Percentiles rank a stretch among this genome's conserved stretches.
These are phyloP conservation scores for Trametes maxima DNA, from an alignment of 768 basidiomycete genomes.

Conservation along the genomic window DNA sequence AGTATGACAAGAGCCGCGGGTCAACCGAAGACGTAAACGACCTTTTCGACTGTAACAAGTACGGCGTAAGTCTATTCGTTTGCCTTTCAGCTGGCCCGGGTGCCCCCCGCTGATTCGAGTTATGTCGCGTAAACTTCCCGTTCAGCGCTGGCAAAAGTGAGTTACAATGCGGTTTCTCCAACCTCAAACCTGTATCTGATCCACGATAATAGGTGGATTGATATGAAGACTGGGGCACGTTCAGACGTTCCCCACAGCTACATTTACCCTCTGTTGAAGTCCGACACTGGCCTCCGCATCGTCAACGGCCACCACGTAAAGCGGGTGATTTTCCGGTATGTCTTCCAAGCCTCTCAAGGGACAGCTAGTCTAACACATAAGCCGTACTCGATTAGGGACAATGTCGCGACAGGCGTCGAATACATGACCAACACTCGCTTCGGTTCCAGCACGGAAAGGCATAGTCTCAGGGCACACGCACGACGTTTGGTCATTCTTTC, in stretches of 20 bases:
- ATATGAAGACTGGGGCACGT: slow-evolving; percentile 53
- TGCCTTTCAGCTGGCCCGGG: not conserved
- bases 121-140: not conserved
- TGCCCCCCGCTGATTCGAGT: not conserved
- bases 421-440: slow-evolving; percentile 35
- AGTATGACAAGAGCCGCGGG: slow-evolving; percentile 34
- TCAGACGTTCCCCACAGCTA: slow-evolving; percentile 56
- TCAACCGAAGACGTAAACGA: slow-evolving; percentile 50
- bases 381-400: slow-evolving; percentile 29
- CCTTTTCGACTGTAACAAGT: slow-evolving; percentile 35
- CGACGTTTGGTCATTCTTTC: slow-evolving; percentile 41
- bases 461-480: slow-evolving; percentile 31
- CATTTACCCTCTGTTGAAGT: slow-evolving; percentile 35
- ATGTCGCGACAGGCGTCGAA: slow-evolving; percentile 43
- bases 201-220: slow-evolving; percentile 49
- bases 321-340: slow-evolving; percentile 41
- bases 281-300: slow-evolving; percentile 32
- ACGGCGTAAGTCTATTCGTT: slow-evolving; percentile 25
- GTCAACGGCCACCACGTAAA: slow-evolving; percentile 40
- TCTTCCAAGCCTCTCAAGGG: no score
- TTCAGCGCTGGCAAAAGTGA: slow-evolving; percentile 58
- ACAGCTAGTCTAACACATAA: not conserved
- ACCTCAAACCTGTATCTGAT: not conserved
- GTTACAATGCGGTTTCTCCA: slow-evolving; percentile 12
- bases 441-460: slow-evolving; percentile 16